phyloP scores from a whole-genome alignment of 495 filamentous ascomycete species.

The Recurvomyces mirabilis region DNA sequence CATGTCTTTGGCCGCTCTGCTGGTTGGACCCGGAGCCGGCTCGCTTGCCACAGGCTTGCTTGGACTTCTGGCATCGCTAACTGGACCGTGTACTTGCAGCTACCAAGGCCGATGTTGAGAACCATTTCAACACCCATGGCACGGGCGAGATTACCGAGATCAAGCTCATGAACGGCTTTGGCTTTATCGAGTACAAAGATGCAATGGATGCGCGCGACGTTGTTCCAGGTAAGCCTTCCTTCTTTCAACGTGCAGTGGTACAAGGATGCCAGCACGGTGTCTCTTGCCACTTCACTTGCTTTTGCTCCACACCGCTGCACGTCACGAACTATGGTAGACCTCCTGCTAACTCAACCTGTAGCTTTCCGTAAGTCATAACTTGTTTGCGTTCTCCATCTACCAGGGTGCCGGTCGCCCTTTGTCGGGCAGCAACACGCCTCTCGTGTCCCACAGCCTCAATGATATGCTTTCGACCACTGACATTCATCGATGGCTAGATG shows the following conservation, averaged over 20 bases:
- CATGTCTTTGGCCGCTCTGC: background rate
- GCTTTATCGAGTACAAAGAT: slow-evolving; percentile 99
- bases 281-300: background rate
- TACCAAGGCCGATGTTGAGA: slow-evolving; percentile 91
- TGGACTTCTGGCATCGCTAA: slow-evolving; percentile 23
- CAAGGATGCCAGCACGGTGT: background rate
- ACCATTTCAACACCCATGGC: slow-evolving; percentile 89
- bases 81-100: slow-evolving; percentile 44
- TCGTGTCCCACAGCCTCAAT: background rate
- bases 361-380: slow-evolving; percentile 39
- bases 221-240: slow-evolving; percentile 82
- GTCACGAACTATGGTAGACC: background rate
- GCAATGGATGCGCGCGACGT: slow-evolving; percentile 93
- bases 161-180: slow-evolving; percentile 99
- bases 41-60: slow-evolving; percentile 1
- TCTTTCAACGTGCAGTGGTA: too few species aligned
- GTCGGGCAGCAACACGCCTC: slow-evolving; percentile 8
- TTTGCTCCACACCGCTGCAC: slow-evolving; percentile 2
- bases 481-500: slow-evolving; percentile 50
- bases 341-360: slow-evolving; percentile 25
- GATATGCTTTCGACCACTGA: slow-evolving; percentile 25
- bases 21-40: slow-evolving; percentile 19
- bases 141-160: slow-evolving; percentile 96
- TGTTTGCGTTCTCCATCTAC: background rate
- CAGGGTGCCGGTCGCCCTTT: background rate